Evolutionary conservation across 2,329 filamentous ascomycete species (phyloP).

Genomic region (Colletotrichum zoysiae): DNA sequence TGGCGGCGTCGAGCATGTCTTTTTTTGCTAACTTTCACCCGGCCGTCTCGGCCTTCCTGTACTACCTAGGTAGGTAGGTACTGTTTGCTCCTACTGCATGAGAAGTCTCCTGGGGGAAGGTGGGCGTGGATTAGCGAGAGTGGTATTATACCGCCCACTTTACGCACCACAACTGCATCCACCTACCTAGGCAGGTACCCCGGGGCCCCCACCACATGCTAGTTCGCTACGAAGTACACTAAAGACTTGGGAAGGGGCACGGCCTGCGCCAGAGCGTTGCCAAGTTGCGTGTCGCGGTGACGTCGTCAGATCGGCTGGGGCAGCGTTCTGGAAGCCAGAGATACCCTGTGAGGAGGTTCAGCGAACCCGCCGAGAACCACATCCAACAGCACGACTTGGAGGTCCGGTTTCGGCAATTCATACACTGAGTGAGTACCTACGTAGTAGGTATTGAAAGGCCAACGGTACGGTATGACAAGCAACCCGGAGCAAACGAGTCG

Average conservation of each 20-base stretch:
- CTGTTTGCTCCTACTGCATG: not conserved
- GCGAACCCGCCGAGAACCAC: slow-evolving; percentile 17
- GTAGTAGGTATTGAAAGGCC: not conserved
- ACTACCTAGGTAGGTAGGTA: no score
- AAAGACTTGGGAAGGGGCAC: slow-evolving; percentile 30
- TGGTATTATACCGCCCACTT: not conserved
- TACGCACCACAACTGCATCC: slow-evolving; percentile 3
- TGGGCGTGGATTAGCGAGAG: slow-evolving; percentile 17
- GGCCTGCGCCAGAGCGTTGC: slow-evolving; percentile 31
- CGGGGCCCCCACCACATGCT: not conserved
- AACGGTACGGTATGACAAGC: not conserved
- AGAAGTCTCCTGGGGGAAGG: not conserved
- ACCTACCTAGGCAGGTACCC: not conserved
- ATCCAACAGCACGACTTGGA: slow-evolving; percentile 26
- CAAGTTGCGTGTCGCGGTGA: slow-evolving; percentile 29
- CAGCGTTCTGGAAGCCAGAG: slow-evolving; percentile 22
- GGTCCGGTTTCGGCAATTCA: slow-evolving; percentile 3
- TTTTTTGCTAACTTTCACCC: not conserved
- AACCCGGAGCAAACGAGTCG: not conserved
- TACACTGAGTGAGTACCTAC: not conserved
- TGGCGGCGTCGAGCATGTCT: slow-evolving; percentile 19
- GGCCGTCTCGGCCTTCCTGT: not conserved
- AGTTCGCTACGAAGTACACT: slow-evolving; percentile 10
- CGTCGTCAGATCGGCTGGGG: slow-evolving; percentile 19
- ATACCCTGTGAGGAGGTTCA: not conserved